phyloP scores from a whole-genome alignment of 2,329 filamentous ascomycete species.

The Pseudogymnoascus sp. region DNA sequence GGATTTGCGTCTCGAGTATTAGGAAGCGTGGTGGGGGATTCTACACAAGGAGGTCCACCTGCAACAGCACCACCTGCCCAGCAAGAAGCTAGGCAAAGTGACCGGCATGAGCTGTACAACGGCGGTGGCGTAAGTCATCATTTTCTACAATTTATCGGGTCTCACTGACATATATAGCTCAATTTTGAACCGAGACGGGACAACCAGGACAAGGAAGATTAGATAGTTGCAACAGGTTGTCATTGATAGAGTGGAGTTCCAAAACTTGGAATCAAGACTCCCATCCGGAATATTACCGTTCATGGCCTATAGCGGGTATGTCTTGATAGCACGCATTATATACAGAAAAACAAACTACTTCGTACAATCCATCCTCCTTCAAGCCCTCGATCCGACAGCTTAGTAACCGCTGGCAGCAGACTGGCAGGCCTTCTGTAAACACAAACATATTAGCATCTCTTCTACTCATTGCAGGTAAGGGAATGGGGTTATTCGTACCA shows the following conservation, averaged over 20 bases:
- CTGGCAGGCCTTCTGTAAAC: slow-evolving; percentile 67
- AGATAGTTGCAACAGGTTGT: slow-evolving; percentile 7
- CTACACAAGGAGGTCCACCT: background rate
- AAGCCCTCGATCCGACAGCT: slow-evolving; percentile 15
- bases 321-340: slow-evolving; percentile 9
- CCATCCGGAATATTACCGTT: slow-evolving; percentile 6
- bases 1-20: slow-evolving; percentile 34
- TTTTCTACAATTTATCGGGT: background rate
- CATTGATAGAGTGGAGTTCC: slow-evolving; percentile 8
- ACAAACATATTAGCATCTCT: slow-evolving; percentile 23
- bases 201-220: slow-evolving; percentile 12
- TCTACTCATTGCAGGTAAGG: slow-evolving; percentile 1
- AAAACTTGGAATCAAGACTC: slow-evolving; percentile 6
- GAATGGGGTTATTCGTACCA: slow-evolving; percentile 39
- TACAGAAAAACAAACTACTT: slow-evolving; percentile 2
- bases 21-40: slow-evolving; percentile 28
- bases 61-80: background rate
- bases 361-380: background rate
- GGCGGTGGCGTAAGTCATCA: background rate
- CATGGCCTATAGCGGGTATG: slow-evolving; percentile 7
- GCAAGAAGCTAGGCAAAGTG: slow-evolving; percentile 24
- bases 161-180: slow-evolving; percentile 12
- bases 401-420: slow-evolving; percentile 66
- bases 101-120: slow-evolving; percentile 10
- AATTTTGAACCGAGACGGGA: slow-evolving; percentile 18